Percentiles rank a stretch among this genome's conserved stretches.
These are phyloP conservation scores for Hamamelis virginiana DNA, from an alignment of 164 flowering plant species.

Conservation along the genomic window DNA sequence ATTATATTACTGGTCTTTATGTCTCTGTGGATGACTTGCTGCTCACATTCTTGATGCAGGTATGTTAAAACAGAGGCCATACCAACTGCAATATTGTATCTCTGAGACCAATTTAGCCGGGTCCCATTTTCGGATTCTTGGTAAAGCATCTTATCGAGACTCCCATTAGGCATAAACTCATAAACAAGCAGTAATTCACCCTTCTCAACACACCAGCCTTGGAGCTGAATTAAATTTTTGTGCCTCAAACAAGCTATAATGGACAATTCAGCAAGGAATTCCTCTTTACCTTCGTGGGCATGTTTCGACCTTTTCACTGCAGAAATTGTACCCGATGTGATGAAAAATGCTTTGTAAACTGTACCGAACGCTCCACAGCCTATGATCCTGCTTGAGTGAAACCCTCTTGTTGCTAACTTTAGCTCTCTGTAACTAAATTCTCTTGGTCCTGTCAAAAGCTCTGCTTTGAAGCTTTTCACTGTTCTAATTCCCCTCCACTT, in stretches of 20 bases:
- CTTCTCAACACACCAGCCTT: conserved; percentile 87
- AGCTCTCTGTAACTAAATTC: conserved; percentile 65
- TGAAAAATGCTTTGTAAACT: conserved; percentile 57
- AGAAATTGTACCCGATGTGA: conserved; percentile 30
- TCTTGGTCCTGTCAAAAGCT: conserved; percentile 61
- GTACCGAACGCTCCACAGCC: conserved; percentile 70
- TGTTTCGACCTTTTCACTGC: conserved; percentile 75
- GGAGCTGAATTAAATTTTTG: conserved; percentile 78
- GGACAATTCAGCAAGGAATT: conserved; percentile 70
- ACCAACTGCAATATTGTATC: conserved; percentile 69
- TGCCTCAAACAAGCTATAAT: conserved; percentile 83
- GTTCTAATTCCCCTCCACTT: conserved; percentile 39
- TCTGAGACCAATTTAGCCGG: conserved; percentile 51
- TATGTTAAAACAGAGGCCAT: conserved; percentile 77
- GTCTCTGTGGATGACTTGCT: conserved; percentile 91
- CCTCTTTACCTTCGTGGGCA: conserved; percentile 67
- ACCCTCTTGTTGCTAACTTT: conserved; percentile 56
- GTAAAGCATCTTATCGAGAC: conserved; percentile 66
- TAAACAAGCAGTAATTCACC: conserved; percentile 82
- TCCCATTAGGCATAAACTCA: conserved; percentile 89
- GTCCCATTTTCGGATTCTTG: conserved; percentile 34
- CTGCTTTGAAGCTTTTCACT: conserved; percentile 41
- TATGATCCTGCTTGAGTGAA: conserved; percentile 49
- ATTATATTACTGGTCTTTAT: conserved; percentile 81
- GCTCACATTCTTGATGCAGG: conserved; percentile 88